Conservation (phyloP, 306 rosid species). For the Myrica gale region DNA sequence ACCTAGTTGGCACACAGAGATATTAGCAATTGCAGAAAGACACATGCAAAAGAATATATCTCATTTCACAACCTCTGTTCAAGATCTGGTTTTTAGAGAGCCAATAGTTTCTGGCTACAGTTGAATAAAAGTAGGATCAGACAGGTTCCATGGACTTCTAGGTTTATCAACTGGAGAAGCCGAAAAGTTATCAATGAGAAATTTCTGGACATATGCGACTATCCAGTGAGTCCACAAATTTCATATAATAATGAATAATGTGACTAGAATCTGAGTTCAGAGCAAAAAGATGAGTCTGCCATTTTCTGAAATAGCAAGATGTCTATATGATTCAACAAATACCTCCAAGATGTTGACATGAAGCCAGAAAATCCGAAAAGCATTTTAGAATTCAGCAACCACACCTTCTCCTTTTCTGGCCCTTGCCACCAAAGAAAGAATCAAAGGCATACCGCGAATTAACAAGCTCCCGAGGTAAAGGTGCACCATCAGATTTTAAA, state of each 20-base stretch:
- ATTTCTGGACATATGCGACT: neutral
- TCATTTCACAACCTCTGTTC: neutral
- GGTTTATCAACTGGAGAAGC: neutral
- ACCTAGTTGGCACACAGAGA: neutral
- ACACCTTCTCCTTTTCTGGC: slow-evolving; percentile 45
- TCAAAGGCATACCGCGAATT: slow-evolving; percentile 40
- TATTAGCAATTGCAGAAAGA: neutral
- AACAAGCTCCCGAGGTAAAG: slow-evolving; percentile 66
- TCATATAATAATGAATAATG: neutral
- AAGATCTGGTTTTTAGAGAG: neutral
- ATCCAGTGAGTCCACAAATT: neutral
- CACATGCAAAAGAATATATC: neutral
- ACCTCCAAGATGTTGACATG: neutral
- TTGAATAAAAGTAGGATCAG: neutral
- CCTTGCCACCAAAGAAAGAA: slow-evolving; percentile 35
- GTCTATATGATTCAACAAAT: neutral
- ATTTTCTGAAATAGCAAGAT: neutral
- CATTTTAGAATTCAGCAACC: slow-evolving; percentile 16
- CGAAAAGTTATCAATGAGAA: neutral
- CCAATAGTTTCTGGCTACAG: neutral
- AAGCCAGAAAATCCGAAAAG: neutral
- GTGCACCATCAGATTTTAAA: slow-evolving; percentile 64
- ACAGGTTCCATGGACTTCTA: neutral
- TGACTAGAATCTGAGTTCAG: neutral
- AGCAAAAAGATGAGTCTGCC: neutral